Conservation (phyloP, 2,329 filamentous ascomycete species). For the Aureobasidium sp. region DNA sequence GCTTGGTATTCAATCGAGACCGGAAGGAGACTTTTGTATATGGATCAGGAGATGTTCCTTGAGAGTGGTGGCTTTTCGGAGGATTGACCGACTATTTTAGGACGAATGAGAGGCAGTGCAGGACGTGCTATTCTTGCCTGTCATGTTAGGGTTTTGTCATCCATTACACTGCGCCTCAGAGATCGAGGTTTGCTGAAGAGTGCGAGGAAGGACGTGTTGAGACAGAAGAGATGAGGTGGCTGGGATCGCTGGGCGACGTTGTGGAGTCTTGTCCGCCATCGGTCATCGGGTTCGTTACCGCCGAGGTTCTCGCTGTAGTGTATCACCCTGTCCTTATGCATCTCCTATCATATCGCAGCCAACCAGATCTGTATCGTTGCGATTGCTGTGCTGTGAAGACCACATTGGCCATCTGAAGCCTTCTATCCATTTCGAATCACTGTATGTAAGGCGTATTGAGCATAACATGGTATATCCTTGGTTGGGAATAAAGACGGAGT, state of each 20-base stretch:
- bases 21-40: neutral
- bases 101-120: neutral
- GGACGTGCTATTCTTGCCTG: neutral
- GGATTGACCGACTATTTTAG: neutral
- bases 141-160: neutral
- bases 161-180: neutral
- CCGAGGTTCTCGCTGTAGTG: no score
- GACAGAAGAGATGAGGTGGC: neutral
- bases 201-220: neutral
- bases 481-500: no score
- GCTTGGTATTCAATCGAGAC: neutral
- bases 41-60: neutral
- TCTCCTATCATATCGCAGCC: neutral
- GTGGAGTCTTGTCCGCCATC: no score
- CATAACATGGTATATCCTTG: neutral
- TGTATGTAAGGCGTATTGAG: no score
- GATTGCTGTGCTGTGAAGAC: no score
- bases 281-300: no score
- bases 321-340: neutral
- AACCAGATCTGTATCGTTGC: neutral
- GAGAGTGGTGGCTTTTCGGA: neutral
- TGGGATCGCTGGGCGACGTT: neutral
- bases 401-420: no score
- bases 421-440: no score
- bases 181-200: neutral